These are phyloP conservation scores for Cladophialophora bantiana DNA, from an alignment of 2,329 filamentous ascomycete species.

Conservation along the genomic window DNA sequence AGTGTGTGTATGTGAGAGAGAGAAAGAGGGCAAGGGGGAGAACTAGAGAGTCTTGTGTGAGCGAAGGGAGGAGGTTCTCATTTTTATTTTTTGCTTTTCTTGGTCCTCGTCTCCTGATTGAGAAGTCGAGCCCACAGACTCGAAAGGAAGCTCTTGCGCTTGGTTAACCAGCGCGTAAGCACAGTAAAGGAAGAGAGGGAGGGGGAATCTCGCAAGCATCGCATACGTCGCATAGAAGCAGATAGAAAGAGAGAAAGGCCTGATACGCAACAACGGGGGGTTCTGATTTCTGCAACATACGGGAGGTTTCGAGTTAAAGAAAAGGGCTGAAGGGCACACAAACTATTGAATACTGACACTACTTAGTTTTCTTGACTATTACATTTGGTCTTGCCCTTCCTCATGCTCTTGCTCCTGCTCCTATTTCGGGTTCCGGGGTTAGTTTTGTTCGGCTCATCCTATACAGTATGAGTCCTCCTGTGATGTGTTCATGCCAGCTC, in stretches of 20 bases:
- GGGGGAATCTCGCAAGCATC: neutral
- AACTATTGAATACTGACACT: too few relatives aligned
- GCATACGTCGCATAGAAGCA: neutral
- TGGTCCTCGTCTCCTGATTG: neutral
- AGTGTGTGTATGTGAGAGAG: neutral
- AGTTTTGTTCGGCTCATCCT: too few relatives aligned
- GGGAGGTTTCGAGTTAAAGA: too few relatives aligned
- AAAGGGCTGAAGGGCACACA: too few relatives aligned
- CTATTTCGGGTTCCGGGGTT: too few relatives aligned
- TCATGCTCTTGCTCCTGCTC: too few relatives aligned
- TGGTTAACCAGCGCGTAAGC: neutral
- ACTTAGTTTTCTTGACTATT: neutral
- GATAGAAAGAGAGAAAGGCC: neutral
- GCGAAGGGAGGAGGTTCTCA: too few relatives aligned
- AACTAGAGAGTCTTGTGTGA: neutral
- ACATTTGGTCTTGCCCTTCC: too few relatives aligned
- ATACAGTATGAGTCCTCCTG: too few relatives aligned
- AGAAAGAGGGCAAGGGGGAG: neutral
- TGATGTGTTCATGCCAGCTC: too few relatives aligned
- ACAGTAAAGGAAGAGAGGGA: neutral
- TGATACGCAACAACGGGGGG: too few relatives aligned
- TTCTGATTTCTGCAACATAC: neutral
- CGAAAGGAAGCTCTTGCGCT: neutral
- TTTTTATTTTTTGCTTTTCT: neutral
- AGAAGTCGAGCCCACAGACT: neutral